Base-by-base conservation (phyloP, 495 filamentous ascomycete genomes). In the Aspergillus sparsus region DNA sequence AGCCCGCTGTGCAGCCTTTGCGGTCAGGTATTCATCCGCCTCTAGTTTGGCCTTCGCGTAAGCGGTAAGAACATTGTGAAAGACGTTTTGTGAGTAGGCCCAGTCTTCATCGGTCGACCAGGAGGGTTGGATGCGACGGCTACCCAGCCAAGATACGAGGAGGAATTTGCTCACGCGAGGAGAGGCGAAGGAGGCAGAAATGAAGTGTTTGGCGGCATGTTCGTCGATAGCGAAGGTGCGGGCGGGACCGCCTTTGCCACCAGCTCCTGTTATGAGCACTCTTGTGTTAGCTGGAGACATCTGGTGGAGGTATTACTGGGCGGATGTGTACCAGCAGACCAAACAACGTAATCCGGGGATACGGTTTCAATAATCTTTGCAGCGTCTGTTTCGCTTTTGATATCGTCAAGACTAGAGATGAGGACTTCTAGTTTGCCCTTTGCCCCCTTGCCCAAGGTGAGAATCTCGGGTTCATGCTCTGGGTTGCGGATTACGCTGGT, bases 11-110 rank as follows among this genome's bases (percentile, higher is more conserved):
- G 77, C 78, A 15, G 79, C 78, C 50, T 81, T 75, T 7, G 82
- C 80, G 57, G 86, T 88, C 60, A 93, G 74, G 45, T 79, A 85
- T 71, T 91, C 85, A 68, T 96, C 91, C 1, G 89, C 89, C 11
- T 84, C 85, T 4, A 88, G 67, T 71, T 93, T 94, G 50, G 91
- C 90, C 53, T 87, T 77, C 65, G 83, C 86, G 71, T 94, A 94
- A 2, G 73, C 76, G 46, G 85, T 80, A 5, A 91, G 74, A 0
- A 81, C 67, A 27, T 80, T 80, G 10, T 73, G 70, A 66, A 85
- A 88, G 9, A 75, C 71, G 53, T 82, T 69, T 13, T 79, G 68
- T 0, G 82, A 73, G 5, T 69, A 66, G 2, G 71, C 71, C 82
- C 86, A 88, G 33, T 79, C 74, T 13, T 78, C 80, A 16, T 86